These are phyloP conservation scores for Coemansia furcata DNA, from an alignment of 192 early-diverging fungal genomes.

Conservation along the genomic window DNA sequence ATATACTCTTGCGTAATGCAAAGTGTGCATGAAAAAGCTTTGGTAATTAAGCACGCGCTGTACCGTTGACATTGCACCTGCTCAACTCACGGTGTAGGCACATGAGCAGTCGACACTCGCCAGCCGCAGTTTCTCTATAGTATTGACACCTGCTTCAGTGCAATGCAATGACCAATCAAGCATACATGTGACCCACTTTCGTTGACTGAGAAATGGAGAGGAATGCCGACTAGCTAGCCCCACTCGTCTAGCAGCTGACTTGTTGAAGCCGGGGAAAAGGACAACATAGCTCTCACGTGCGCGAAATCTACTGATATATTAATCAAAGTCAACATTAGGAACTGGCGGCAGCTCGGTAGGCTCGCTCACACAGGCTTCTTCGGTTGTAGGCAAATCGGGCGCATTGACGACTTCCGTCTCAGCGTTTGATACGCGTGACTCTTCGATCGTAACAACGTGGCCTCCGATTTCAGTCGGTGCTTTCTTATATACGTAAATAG, in stretches of 20 bases:
- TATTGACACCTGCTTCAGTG: not conserved
- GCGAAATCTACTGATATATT: too few relatives aligned
- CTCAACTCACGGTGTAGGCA: not conserved
- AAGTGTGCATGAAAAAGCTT: not conserved
- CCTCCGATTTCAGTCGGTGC: slow-evolving; percentile 7
- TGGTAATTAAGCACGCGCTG: slow-evolving; percentile 1
- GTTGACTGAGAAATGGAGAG: not conserved
- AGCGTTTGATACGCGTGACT: not conserved
- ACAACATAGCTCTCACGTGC: too few relatives aligned
- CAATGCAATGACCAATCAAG: not conserved
- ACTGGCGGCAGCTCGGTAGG: not conserved
- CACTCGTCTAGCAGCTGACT: not conserved
- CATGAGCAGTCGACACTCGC: not conserved
- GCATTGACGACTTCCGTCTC: not conserved
- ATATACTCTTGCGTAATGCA: not conserved
- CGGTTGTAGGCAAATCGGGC: not conserved
- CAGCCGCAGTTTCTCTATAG: not conserved
- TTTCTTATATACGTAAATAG: slow-evolving; percentile 39
- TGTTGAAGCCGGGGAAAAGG: not conserved
- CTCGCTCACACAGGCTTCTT: too few relatives aligned
- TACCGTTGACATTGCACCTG: not conserved
- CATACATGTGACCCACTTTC: not conserved
- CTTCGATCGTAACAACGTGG: slow-evolving; percentile 11
- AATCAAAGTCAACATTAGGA: too few relatives aligned
- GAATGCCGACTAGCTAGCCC: not conserved